Conservation (phyloP, 148 eudicot genomes). For the Vaccinium macrocarpon region DNA sequence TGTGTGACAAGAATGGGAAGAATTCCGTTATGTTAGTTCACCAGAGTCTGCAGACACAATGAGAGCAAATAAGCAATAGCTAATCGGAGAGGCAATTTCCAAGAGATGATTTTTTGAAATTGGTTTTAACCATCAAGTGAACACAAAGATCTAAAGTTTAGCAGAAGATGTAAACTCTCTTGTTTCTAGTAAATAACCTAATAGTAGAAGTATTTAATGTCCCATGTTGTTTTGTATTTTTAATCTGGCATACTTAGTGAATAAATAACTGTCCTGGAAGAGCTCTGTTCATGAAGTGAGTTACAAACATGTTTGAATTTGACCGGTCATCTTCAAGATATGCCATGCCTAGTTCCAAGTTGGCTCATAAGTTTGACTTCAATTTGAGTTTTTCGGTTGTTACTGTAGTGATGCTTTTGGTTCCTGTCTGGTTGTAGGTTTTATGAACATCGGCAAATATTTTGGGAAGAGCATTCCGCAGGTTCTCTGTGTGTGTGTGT, state of each 20-base stretch:
- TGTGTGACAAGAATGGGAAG: no score
- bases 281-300: background rate
- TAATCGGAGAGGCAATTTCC: no score
- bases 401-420: background rate
- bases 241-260: background rate
- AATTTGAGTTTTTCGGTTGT: background rate
- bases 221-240: background rate
- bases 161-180: background rate
- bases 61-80: no score
- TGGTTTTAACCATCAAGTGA: background rate
- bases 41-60: no score
- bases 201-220: background rate
- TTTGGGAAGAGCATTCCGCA: conserved; percentile 60
- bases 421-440: conserved; percentile 10
- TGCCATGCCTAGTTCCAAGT: background rate
- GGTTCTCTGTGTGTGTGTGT: no score
- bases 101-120: no score
- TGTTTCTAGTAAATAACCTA: background rate
- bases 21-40: no score
- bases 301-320: background rate
- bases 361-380: background rate
- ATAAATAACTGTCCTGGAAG: background rate
- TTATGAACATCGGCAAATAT: conserved; percentile 38
- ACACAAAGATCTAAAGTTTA: background rate
- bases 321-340: no score